These are phyloP conservation scores for Chionographis japonica DNA, from an alignment of 106 monocot species.

Conservation along the genomic window DNA sequence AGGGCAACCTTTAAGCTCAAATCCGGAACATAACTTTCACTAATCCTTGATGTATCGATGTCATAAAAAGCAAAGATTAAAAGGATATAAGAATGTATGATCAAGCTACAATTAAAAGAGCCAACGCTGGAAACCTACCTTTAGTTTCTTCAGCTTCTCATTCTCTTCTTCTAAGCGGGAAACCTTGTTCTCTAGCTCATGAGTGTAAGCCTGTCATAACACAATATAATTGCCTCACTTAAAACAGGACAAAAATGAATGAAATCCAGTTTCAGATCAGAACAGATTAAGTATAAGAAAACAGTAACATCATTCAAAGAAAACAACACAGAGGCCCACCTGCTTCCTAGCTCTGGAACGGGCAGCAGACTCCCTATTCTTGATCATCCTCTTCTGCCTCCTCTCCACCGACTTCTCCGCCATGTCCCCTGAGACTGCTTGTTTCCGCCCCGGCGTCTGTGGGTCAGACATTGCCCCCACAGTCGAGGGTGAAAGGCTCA, in stretches of 20 bases:
- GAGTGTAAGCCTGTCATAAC: conserved; percentile 74
- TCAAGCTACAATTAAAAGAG: too few relatives aligned
- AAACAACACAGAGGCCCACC: conserved; percentile 21
- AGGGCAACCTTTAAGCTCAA: too few relatives aligned
- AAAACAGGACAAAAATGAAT: background rate
- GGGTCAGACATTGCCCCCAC: conserved; percentile 12
- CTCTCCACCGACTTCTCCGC: conserved; percentile 45
- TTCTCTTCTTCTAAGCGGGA: conserved; percentile 88
- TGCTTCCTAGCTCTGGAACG: conserved; percentile 97
- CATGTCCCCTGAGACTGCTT: background rate
- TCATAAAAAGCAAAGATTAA: too few relatives aligned
- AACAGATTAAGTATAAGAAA: background rate
- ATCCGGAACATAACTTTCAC: too few relatives aligned
- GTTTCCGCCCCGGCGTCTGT: conserved; percentile 11
- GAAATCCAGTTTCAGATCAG: background rate
- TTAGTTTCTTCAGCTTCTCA: conserved; percentile 71
- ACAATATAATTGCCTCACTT: background rate
- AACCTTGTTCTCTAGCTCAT: conserved; percentile 92
- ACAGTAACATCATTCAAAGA: background rate
- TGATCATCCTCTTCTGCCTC: conserved; percentile 96
- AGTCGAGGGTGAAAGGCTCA: conserved; percentile 5
- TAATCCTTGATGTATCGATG: too few relatives aligned
- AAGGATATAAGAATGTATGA: too few relatives aligned
- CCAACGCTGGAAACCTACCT: conserved; percentile 27
- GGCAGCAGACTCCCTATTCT: conserved; percentile 93